These are phyloP conservation scores for Trichoderma asperelloides DNA, from an alignment of 495 filamentous ascomycete genomes.

Conservation along the genomic window DNA sequence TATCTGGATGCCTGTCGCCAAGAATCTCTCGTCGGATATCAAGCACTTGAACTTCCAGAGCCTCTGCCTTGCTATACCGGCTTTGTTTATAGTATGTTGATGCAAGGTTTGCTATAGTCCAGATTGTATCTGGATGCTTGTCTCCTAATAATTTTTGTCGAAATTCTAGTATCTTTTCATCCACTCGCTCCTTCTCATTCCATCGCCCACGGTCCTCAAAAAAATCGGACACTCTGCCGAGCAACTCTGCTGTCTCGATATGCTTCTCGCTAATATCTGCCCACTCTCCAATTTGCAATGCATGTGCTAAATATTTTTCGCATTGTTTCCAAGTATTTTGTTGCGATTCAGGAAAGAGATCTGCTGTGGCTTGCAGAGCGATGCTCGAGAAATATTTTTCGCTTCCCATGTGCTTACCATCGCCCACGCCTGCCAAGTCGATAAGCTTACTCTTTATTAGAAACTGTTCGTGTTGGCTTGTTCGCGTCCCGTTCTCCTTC, in stretches of 20 bases:
- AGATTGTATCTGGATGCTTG: neutral
- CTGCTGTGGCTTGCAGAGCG: constrained; percentile 13
- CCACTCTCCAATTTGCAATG: constrained; percentile 12
- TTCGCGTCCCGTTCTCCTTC: neutral
- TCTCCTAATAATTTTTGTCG: neutral
- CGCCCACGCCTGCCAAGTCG: too few relatives aligned
- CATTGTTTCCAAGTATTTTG: constrained; percentile 14
- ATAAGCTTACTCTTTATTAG: too few relatives aligned
- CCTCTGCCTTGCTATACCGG: neutral
- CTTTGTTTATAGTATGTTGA: neutral
- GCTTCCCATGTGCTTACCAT: too few relatives aligned
- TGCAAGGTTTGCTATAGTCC: neutral
- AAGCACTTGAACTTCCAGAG: constrained; percentile 1
- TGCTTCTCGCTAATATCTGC: constrained; percentile 10
- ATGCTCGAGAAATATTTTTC: constrained; percentile 11
- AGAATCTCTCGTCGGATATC: constrained; percentile 17
- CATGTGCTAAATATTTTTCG: constrained; percentile 16
- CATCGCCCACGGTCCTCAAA: constrained; percentile 12
- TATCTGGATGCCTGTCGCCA: constrained; percentile 18
- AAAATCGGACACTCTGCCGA: constrained; percentile 14
- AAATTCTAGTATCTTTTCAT: constrained; percentile 9
- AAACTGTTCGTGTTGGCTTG: too few relatives aligned
- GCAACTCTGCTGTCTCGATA: constrained; percentile 14
- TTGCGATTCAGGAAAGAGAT: constrained; percentile 15
- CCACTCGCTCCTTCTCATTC: constrained; percentile 13